Evolutionary conservation across 768 basidiomycete species (phyloP), one percentile per base, ranked within the genome.

Genomic region (Amanita rubescens): DNA sequence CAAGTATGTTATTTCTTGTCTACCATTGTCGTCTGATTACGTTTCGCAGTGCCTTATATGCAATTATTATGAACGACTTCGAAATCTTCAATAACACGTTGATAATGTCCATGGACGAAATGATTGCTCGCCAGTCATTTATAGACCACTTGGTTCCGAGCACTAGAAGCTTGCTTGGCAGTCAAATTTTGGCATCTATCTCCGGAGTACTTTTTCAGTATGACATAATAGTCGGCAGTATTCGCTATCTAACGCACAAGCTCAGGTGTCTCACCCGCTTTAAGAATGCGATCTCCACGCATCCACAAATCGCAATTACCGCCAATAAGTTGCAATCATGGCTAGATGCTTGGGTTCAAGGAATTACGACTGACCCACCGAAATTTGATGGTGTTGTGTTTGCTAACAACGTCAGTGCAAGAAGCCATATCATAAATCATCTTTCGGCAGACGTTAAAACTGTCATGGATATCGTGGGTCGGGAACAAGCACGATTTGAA

Each of bases 191-290:
- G 15, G 68, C 67, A 6, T 71, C 78, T 0, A 66, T 84, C 2
- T 62, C 72, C 3, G 72, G 66, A 3, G 65, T 82, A 10, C 65
- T 84, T 44, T 71, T 74, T 35, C 78, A 84, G 84, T 84, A 58
- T 7, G 76, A 64, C 2, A 0, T 8, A 48, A 30, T 30, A 15
- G 9, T 60, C 15, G 48, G 62, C 1, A 47, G 55, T 8, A 52
- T 62, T 60, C 66, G 49, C n/a, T 61, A 24, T 45, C 15, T 49
- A 22, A 59, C 22, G 30, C 15, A 30, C 9, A 3, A 11, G 22
- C 1, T 30, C 48, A 85, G 84, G 57, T 80, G 71, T 48, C 59
- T 85, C 6, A 71, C 71, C 4, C 80, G 82, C 2, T 85, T 84
- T 67, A 82, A 83, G 63, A 75, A 79, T 41, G 75, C 76, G 0